Evolutionary conservation across 2,329 filamentous ascomycete species (phyloP), one percentile per base, ranked within the genome.

Genomic region (Cladosporium cucumerinum): DNA sequence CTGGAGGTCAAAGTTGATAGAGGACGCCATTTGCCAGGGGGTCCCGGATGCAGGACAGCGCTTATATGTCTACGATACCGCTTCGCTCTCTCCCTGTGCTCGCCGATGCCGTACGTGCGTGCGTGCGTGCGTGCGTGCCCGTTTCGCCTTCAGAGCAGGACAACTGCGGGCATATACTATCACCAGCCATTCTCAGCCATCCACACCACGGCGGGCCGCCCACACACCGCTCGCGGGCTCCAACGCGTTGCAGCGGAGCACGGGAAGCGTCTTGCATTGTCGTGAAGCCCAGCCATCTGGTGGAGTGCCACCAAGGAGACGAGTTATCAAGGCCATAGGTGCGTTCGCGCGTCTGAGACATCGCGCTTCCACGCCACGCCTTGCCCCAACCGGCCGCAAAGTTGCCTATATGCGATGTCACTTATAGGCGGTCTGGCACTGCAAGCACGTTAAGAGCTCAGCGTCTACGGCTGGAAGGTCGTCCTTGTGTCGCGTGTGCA

Each of bases 241-340:
- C 34, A 39, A 58, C 34, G 55, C 55, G 55, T 46, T 18, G 59
- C 32, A 26, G 59, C 49, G 59, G 59, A 61, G 59, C 48, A 39
- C 46, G 59, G 55, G 55, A 46, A 46, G 39, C 55, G 55, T 58
- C 55, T 58, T 39, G 59, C 48, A 54, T 52, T 54, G 59, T 61
- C 59, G 59, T 61, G 59, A 61, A 61, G 59, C 48, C 58, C 59
- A 61, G 59, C 59, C 59, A 61, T 61, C 54, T 43, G 59, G 48
- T 61, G 59, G 32, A 49, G 48, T 6, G n/a, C 21, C 7, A 57
- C 54, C 26, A 39, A 23, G 23, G n/a, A 30, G 21, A 23, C 32
- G 48, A n/a, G 30, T 11, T 36, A 30, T 32, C 25, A 21, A 16
- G 57, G 36, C 36, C 34, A 48, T 6, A 26, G 25, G 30, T 32